Conservation (phyloP, 73 alveolate genomes). For the Diophrys appendiculata region DNA sequence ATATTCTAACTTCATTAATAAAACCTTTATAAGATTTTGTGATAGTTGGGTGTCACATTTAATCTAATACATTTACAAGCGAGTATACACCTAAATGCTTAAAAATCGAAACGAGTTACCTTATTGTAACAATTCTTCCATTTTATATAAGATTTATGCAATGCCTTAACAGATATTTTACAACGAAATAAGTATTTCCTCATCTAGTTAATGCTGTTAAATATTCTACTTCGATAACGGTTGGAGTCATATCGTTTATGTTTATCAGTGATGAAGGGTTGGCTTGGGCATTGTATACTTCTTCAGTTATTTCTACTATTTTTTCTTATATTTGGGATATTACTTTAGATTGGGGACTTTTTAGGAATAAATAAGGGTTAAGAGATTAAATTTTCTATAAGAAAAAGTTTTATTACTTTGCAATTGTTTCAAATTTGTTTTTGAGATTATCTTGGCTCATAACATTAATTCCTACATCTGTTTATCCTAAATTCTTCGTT, state of each 20-base stretch:
- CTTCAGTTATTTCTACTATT: slow-evolving; percentile 27
- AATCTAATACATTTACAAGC: slow-evolving; percentile 21
- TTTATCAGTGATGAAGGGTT: not conserved
- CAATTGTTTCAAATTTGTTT: slow-evolving; percentile 65
- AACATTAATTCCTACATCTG: slow-evolving; percentile 49
- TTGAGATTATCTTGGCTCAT: slow-evolving; percentile 82
- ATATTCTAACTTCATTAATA: slow-evolving; percentile 58
- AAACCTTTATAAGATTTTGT: slow-evolving; percentile 50
- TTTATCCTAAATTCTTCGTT: slow-evolving; percentile 15
- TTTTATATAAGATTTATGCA: slow-evolving; percentile 81
- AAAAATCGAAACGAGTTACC: slow-evolving; percentile 39
- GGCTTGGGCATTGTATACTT: not conserved
- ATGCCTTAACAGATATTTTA: slow-evolving; percentile 73
- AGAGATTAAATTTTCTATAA: slow-evolving; percentile 73
- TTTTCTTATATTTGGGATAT: slow-evolving; percentile 75
- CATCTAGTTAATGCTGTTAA: slow-evolving; percentile 83
- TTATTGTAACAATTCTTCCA: slow-evolving; percentile 69
- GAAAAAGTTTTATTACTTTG: slow-evolving; percentile 66
- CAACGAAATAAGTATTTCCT: slow-evolving; percentile 77
- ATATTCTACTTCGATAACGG: slow-evolving; percentile 57
- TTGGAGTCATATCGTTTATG: slow-evolving; percentile 12
- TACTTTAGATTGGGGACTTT: slow-evolving; percentile 83
- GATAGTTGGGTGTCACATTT: slow-evolving; percentile 28
- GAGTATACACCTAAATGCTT: slow-evolving; percentile 23
- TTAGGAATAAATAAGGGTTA: slow-evolving; percentile 45